Evolutionary conservation across 2,329 filamentous ascomycete genomes (phyloP), one percentile per base, ranked within the genome.

Genomic region (Amauroascus niger): DNA sequence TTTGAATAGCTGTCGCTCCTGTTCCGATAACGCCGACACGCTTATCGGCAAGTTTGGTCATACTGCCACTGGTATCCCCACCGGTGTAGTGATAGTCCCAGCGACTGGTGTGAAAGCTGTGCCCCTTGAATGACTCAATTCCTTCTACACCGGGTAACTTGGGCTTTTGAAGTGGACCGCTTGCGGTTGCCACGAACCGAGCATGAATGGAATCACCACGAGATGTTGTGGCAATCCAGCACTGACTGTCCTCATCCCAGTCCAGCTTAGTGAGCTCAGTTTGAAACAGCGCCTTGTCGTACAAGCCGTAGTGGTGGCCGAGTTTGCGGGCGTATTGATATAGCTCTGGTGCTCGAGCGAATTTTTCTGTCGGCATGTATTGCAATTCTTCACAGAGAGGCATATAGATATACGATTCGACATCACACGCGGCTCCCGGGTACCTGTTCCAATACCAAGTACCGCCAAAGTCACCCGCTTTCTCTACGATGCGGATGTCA

Each of bases 321-420:
- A 80, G 69, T 0, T 64, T 63, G 6, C 75, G 63, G 2, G 72
- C 68, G 60, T 81, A 72, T 30, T 68, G 62, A 0, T 72, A 70
- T n/a, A 81, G 53, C 58, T 79, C 76, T 1, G 63, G 57, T 0
- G 71, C 75, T 9, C 64, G 65, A 0, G 72, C 65, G 57, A 76
- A 79, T 40, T 71, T 71, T 41, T 77, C 69, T 14, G 68, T 75
- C 0, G 81, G 81, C 62, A 82, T 74, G 60, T 80, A 82, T 0
- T 74, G 75, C 1, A 73, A 80, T 63, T 83, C 79, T 55, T 83
- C 80, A 1, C 83, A 70, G 8, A 81, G 64, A 2, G 80, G 79
- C 65, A 83, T 65, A 59, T 83, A 84, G 14, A 74, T 69, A 59
- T 79, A 81, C 51, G 73, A 72, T 64, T 84, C 81, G 2, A 81